Evolutionary conservation across 352 stramenopile species (phyloP), one percentile per base, ranked within the genome.

Genomic region (Globisporangium paroecandrum): DNA sequence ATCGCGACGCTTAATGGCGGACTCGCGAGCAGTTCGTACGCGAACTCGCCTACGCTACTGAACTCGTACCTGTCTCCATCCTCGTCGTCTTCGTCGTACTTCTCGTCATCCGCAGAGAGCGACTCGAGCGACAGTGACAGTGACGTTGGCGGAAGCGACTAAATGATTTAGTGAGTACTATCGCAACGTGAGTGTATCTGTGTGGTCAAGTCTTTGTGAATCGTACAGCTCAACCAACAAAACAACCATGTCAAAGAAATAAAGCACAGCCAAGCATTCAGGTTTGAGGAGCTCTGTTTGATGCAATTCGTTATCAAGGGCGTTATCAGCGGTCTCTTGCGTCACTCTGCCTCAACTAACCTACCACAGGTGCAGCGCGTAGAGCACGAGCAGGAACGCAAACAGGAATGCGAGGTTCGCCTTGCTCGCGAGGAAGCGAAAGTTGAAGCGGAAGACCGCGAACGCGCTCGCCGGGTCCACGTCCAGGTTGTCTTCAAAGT

Each of bases 381-480:
- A 94, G 10, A 93, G 54, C 47, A 93, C 58, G 25, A 88, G 63
- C 20, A 93, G 34, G 12, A 93, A 81, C 24, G 65, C 72, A 6
- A 68, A 60, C 15, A 96, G 75, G 51, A 85, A 91, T 49, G 73
- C 76, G 46, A 96, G 79, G 75, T 96, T 96, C n/a, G 86, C 73
- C 66, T 91, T 94, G 77, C 82, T 93, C 34, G 88, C 88, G 49
- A 96, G 77, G 70, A 94, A 96, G 69, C 88, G 88, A 58, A 96
- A 79, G 74, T 96, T 93, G 74, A 94, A 91, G 29, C 85, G 86
- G 71, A 96, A 96, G 8, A 53, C 43, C 4, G 65, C 68, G 59
- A 72, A 74, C 18, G 53, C 71, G 18, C 61, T 59, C 9, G 60
- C 58, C 29, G 84, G 72, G 57, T 91, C 81, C 47, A 94, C 80